Evolutionary conservation across 768 basidiomycete species (phyloP), one percentile per base, ranked within the genome.

Genomic region (Ramaria rubella): DNA sequence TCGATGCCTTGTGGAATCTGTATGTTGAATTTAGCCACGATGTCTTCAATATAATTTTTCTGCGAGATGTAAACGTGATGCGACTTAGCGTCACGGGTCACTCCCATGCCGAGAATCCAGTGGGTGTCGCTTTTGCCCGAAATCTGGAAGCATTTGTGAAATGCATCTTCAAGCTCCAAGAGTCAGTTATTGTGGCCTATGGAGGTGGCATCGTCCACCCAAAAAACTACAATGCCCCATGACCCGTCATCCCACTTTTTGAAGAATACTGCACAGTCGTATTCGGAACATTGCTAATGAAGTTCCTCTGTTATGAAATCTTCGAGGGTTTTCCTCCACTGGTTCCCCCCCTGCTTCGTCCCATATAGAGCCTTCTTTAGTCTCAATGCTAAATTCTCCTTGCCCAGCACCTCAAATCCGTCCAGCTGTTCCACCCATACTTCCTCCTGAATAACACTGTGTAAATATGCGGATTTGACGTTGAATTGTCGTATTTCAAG

Each of bases 361-460:
- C 75, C 69, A 46, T 75, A 76, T 0, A 75, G 58, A 1, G 65
- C 62, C 30, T 62, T 61, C 11, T 53, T 42, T 2, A 71, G 33
- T 21, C 48, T 23, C 58, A 63, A 65, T n/a, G 59, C 62, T 17
- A 29, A 48, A 24, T 58, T 58, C n/a, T 60, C 58, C 30, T 58
- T 51, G 14, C 52, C 51, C 15, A 24, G 46, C 19, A 66, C 64
- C 4, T 63, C 61, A 31, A 67, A 65, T 1, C 68, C 70, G 7
- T 63, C 57, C 6, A 68, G 68, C 49, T 71, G 70, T 24, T 71
- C 67, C 69, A 76, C 72, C 50, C 67, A 74, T 0, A 62, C 52
- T 43, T 65, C 61, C 36, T 64, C 62, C n/a, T 72, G 66, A 1
- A 57, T 23, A 4, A 40, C 33, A 31, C 73, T 69, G n/a, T n/a